Evolutionary conservation across 129 eudicot species (phyloP).

Genomic region (Arctium minus): DNA sequence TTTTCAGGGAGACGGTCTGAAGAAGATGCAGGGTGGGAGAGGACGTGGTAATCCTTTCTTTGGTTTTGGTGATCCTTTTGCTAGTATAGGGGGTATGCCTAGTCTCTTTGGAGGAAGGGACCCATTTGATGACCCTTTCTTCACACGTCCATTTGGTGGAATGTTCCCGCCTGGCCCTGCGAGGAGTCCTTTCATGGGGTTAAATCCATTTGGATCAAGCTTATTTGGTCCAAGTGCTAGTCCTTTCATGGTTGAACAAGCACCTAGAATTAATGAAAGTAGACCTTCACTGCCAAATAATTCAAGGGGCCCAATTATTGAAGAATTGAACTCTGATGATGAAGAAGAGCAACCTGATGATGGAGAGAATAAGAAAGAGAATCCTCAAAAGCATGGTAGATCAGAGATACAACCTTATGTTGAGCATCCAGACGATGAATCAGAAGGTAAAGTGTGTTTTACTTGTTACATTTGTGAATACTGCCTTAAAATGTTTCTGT

Average conservation of each 20-base stretch:
- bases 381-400: slow-evolving; percentile 55
- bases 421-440: slow-evolving; percentile 65
- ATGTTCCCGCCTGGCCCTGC: slow-evolving; percentile 49
- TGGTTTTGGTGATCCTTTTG: slow-evolving; percentile 63
- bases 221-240: slow-evolving; percentile 30
- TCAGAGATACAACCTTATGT: slow-evolving; percentile 50
- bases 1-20: slow-evolving; percentile 23
- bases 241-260: slow-evolving; percentile 22
- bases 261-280: slow-evolving; percentile 41
- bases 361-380: slow-evolving; percentile 34
- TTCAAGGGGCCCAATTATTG: slow-evolving; percentile 76
- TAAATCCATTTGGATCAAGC: slow-evolving; percentile 31
- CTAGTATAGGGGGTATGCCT: slow-evolving; percentile 52
- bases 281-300: slow-evolving; percentile 38
- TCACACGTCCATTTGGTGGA: slow-evolving; percentile 70
- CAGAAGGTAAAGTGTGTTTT: slow-evolving; percentile 40
- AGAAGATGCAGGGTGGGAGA: slow-evolving; percentile 67
- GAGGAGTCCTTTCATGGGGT: slow-evolving; percentile 51
- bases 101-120: slow-evolving; percentile 66
- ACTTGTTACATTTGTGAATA: neutral
- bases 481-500: neutral
- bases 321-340: slow-evolving; percentile 81
- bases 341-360: slow-evolving; percentile 50
- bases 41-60: slow-evolving; percentile 56
- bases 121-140: slow-evolving; percentile 92